Base-by-base conservation (phyloP, 768 basidiomycete species). In the Tricholomella constricta region DNA sequence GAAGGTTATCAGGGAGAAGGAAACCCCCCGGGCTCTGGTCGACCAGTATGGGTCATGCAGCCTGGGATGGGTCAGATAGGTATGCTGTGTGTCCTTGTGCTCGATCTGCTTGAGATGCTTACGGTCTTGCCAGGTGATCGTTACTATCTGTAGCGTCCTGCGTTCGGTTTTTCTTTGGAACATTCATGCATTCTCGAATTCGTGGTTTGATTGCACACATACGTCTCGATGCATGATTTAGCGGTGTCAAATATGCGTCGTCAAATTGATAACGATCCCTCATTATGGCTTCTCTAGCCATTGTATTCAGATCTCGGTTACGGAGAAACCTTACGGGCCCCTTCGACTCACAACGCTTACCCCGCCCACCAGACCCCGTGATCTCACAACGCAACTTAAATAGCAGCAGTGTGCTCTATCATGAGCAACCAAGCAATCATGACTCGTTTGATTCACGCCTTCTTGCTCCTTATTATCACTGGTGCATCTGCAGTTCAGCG, bases 51-150 rank as follows among this genome's bases (percentile, higher is more conserved):
- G 88, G 76, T 88, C 12, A 85, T 94, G 74, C 82, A 90, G 57
- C 92, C 92, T 26, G 92, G 92, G 11, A 86, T 94, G 83, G 92
- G 92, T 0, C 89, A 91, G 49, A 92, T 94, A 46, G 91, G 91
- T 50, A 43, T 23, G 41, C 38, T 48, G 19, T 2, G 29, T n/a
- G 4, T 38, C 55, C 12, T 17, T 2, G 15, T 15, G 14, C 45
- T 31, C 23, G 37, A 35, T 59, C 52, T 17, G 45, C 56, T 51
- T 53, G 45, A 58, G 42, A 41, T 53, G 45, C 56, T 51, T 50
- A 25, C 41, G 22, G 54, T 29, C 25, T 26, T 32, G 2, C 5
- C 37, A 76, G 75, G 74, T 23, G 75, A 76, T 58, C 74, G 75
- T 23, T 76, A 77, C 58, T 76, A 76, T 55, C 45, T 77, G 48